Base-by-base conservation (phyloP, 805 yeast species). In the Kregervanrija fluxuum region DNA sequence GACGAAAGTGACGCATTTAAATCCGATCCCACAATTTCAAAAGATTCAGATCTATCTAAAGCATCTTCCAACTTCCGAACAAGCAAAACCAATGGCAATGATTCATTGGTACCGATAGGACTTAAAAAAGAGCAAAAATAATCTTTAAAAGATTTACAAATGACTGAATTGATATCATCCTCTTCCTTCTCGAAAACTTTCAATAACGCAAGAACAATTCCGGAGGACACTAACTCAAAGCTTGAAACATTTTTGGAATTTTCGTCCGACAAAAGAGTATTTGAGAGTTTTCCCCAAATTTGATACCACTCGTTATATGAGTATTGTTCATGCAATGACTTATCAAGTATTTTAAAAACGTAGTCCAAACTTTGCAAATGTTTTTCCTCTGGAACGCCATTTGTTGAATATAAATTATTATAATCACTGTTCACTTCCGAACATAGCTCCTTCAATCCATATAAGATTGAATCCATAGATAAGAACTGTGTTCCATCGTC, bases 181-280 rank as follows among this genome's bases (percentile, higher is more conserved):
- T 48, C 40, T 17, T 57, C 55, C 37, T 62, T 47, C 28, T 54
- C 50, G 39, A 79, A 74, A 2, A 70, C 43, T 1, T 45, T 17
- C 3, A 67, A 53, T 30, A 83, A 57, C 1, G 68, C 54, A 5
- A 68, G 67, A 8, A 83, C 69, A 6, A 85, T 59, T 0, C 89
- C 89, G 2, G 89, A 83, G 2, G 83, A 73, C 5, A 80, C 70
- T 32, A 89, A 66, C 57, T 88, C 95, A 64, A 80, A 86, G 47
- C 90, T 81, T 0, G 95, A 85, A 5, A 84, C 65, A 2, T 49
- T 40, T 4, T 47, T 48, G 3, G 37, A 30, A 17, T 36, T 43
- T 2, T 46, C 38, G 2, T 14, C 39, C 10, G 35, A 12, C 17
- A 34, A 35, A 11, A 51, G 15, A 3, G 48, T 16, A n/a, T 32